phyloP scores from a whole-genome alignment of 345 rosid species.

The Camelina laxa region DNA sequence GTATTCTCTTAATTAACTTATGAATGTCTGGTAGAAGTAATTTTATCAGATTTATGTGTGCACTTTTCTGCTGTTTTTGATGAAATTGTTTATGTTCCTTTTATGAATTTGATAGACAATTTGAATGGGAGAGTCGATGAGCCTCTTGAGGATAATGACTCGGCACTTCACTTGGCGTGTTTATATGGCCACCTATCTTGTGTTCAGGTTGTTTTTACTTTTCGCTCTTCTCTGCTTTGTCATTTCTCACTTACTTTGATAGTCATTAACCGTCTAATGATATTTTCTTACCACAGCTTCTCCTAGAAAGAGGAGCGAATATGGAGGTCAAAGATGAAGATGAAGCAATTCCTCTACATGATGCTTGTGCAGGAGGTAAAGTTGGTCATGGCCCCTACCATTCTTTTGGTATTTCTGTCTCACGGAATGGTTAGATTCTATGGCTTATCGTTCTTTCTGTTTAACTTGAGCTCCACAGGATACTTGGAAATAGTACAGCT shows the following conservation, averaged over 20 bases:
- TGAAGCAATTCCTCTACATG: conserved; percentile 92
- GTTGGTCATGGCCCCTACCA: not conserved
- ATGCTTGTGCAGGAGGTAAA: conserved; percentile 93
- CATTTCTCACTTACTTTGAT: conserved; percentile 4
- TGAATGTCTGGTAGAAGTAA: conserved; percentile 4
- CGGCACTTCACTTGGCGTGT: conserved; percentile 91
- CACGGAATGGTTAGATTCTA: not conserved
- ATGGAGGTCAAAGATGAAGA: conserved; percentile 90
- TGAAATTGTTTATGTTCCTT: not conserved
- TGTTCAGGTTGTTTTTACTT: conserved; percentile 63
- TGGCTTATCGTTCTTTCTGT: not conserved
- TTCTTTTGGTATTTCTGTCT: conserved; percentile 1
- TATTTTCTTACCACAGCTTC: conserved; percentile 54
- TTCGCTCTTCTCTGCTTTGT: not conserved
- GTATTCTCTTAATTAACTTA: not conserved
- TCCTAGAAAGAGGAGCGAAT: conserved; percentile 84
- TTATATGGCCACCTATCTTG: conserved; percentile 85
- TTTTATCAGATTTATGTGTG: conserved; percentile 6
- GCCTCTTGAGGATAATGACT: conserved; percentile 84
- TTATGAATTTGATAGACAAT: conserved; percentile 54
- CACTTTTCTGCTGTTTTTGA: not conserved
- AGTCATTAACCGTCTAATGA: not conserved
- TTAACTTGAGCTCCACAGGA: conserved; percentile 48
- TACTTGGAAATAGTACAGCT: conserved; percentile 68
- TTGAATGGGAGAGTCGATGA: conserved; percentile 79